These are phyloP conservation scores for Stentor roeselii DNA, from an alignment of 73 alveolate genomes.

Conservation along the genomic window DNA sequence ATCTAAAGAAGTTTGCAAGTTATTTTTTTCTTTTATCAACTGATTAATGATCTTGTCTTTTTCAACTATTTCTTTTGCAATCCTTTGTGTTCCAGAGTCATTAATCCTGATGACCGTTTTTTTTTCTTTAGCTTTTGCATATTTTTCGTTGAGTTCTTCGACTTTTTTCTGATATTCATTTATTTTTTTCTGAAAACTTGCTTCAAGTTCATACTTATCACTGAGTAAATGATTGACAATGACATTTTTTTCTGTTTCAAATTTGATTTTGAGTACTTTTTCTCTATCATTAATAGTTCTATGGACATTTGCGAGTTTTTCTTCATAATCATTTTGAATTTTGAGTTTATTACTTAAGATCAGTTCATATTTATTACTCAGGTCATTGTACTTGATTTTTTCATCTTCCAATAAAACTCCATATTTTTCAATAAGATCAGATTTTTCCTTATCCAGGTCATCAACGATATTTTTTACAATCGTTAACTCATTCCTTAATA, in stretches of 20 bases:
- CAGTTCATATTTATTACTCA: no score
- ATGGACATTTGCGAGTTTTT: background rate
- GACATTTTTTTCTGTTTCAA: background rate
- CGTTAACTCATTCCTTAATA: background rate
- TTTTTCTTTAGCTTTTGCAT: no score
- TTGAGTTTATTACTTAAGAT: no score
- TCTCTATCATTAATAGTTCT: background rate
- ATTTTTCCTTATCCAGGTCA: background rate
- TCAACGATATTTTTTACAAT: no score
- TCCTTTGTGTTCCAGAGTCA: background rate
- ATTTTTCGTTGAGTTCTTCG: background rate
- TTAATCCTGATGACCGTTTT: background rate
- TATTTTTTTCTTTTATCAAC: background rate
- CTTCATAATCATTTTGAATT: background rate
- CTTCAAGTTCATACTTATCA: background rate
- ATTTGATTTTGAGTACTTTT: background rate
- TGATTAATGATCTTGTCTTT: background rate
- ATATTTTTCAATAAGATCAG: background rate
- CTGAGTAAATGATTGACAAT: no score
- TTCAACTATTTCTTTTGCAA: background rate
- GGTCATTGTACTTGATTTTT: background rate
- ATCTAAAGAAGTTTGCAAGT: background rate
- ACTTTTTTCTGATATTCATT: background rate
- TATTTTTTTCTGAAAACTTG: background rate
- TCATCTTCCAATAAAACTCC: background rate